Percentiles rank a stretch among this genome's conserved stretches.
Evolutionary conservation across 306 rosid genomes (phyloP).

Genomic region (Astragalus glycyphyllos): DNA sequence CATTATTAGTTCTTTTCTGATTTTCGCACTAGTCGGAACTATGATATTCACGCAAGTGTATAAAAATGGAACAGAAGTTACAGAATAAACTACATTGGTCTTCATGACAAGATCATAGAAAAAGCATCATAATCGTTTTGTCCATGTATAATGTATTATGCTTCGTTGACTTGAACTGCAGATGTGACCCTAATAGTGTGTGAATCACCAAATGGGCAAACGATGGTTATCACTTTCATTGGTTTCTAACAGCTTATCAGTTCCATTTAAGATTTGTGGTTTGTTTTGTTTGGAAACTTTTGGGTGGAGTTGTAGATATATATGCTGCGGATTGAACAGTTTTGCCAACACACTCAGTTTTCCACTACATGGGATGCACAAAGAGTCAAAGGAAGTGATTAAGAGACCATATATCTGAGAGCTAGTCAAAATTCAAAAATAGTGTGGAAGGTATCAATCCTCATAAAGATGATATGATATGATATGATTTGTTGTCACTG

Average conservation of each 20-base stretch:
- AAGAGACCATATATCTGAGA: background rate
- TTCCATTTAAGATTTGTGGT: conserved; percentile 34
- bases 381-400: conserved; percentile 42
- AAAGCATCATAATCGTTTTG: too few relatives aligned
- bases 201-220: conserved; percentile 18
- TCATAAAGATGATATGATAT: conserved; percentile 1
- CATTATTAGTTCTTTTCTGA: too few relatives aligned
- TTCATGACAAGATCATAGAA: too few relatives aligned
- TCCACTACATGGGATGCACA: conserved; percentile 43
- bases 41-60: too few relatives aligned
- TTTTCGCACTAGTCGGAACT: too few relatives aligned
- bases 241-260: conserved; percentile 27
- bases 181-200: conserved; percentile 24
- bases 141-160: too few relatives aligned
- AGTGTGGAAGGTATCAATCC: conserved; percentile 12
- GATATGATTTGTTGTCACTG: conserved; percentile 32
- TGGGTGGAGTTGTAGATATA: conserved; percentile 9
- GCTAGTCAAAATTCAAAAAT: background rate
- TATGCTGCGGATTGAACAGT: conserved; percentile 39
- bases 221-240: conserved; percentile 34
- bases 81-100: too few relatives aligned
- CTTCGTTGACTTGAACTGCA: conserved; percentile 24
- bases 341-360: conserved; percentile 37
- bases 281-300: conserved; percentile 21
- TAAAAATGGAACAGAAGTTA: too few relatives aligned